Evolutionary conservation across 2,329 filamentous ascomycete genomes (phyloP), one percentile per base, ranked within the genome.

Genomic region (Passalora sequoiae): DNA sequence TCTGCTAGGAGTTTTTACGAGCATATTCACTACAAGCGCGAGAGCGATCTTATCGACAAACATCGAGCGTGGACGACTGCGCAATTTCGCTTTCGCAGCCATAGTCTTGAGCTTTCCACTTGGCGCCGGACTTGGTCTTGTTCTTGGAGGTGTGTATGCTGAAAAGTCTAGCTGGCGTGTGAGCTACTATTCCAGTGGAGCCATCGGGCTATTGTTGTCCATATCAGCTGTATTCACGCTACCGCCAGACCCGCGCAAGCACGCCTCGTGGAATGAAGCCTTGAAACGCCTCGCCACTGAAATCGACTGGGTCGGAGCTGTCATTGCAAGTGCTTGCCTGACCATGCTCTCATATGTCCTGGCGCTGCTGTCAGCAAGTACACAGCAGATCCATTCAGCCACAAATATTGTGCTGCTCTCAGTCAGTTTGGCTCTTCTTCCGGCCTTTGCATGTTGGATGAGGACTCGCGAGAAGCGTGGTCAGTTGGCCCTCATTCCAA

Each of bases 401-500:
- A 43, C 35, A 4, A 54, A 48, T 15, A 56, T 57, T 19, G 63
- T 66, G 0, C 57, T 78, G 1, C 59, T 82, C 0, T 62, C 63
- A 2, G 44, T 76, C 4, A 68, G 69, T 6, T 45, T 70, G 2
- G 48, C 64, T 4, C 50, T 70, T 1, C 58, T 80, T 2, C 70
- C 72, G 0, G 57, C 62, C 0, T 83, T 83, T 55, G 61, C 74
- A 31, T 58, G 62, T 7, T 83, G 79, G 79, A 71, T 78, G 47
- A 65, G 68, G 8, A 64, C 66, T 3, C 75, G 73, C 38, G 71
- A 73, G 32, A 64, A 62, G 10, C 56, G 59, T 0, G 65, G 66
- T 7, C 66, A 65, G 2, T 72, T 77, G 9, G 77, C 77, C 0
- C 59, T 84, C 4, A 81, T 84, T 12, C 80, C 80, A 0, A 83